Percentiles rank a stretch among this genome's conserved stretches.
These are phyloP conservation scores for Globisporangium carolinianum DNA, from an alignment of 352 stramenopile genomes.

Conservation along the genomic window DNA sequence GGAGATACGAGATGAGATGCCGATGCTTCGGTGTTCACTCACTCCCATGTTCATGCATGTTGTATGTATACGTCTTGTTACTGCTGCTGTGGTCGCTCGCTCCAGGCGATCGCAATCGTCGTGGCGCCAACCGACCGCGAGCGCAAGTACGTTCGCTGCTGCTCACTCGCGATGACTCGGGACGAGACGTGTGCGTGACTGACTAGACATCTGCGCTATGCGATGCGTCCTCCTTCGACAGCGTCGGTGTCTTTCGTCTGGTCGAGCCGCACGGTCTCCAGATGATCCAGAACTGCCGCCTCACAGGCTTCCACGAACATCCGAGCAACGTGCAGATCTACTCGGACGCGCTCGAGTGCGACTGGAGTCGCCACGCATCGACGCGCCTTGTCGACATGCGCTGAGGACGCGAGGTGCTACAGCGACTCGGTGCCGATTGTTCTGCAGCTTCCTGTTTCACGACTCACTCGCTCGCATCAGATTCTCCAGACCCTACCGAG, in stretches of 20 bases:
- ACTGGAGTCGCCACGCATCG: conserved; percentile 38
- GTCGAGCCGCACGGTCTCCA: conserved; percentile 71
- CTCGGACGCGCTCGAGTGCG: conserved; percentile 66
- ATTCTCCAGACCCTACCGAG: too few species aligned
- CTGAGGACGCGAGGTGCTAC: neutral
- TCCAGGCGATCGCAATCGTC: conserved; percentile 79
- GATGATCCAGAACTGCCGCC: conserved; percentile 84
- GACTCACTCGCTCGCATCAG: neutral
- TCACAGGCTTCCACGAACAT: conserved; percentile 84
- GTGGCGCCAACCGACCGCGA: conserved; percentile 64
- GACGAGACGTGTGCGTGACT: too few species aligned
- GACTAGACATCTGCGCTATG: neutral
- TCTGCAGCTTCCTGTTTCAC: too few species aligned
- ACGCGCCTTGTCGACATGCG: conserved; percentile 69
- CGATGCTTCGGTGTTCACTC: too few species aligned
- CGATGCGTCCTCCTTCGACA: conserved; percentile 7
- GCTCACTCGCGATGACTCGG: neutral
- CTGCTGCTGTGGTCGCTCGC: neutral
- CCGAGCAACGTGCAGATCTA: conserved; percentile 72
- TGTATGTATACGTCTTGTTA: too few species aligned
- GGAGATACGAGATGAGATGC: neutral
- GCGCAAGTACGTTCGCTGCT: conserved; percentile 34
- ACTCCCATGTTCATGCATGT: too few species aligned
- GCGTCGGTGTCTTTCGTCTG: conserved; percentile 82
- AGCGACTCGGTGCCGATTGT: too few species aligned